Percentiles rank a stretch among this genome's conserved stretches.
Evolutionary conservation across 2,329 filamentous ascomycete genomes (phyloP).

Genomic region (Cadophora luteo-olivacea): DNA sequence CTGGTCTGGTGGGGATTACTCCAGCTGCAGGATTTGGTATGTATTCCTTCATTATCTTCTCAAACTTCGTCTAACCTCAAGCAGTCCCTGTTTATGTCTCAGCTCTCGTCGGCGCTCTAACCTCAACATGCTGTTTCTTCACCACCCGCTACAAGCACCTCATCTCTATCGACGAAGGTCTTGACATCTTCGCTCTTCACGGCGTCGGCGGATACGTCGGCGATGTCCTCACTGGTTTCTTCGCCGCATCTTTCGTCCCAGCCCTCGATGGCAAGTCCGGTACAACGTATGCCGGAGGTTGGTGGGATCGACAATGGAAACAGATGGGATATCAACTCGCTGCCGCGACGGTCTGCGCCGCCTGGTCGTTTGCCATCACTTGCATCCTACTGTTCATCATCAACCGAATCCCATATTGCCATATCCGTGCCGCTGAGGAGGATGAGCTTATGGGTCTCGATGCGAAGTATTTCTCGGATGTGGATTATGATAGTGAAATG

Average conservation of each 20-base stretch:
- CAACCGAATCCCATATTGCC: slow-evolving; percentile 13
- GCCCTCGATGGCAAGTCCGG: slow-evolving; percentile 3
- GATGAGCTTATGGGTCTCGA: slow-evolving; percentile 20
- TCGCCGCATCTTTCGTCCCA: slow-evolving; percentile 16
- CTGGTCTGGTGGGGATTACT: slow-evolving; percentile 20
- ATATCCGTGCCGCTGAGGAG: slow-evolving; percentile 15
- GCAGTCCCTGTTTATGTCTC: slow-evolving; percentile 16
- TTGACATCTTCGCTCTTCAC: slow-evolving; percentile 18
- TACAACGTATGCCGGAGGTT: slow-evolving; percentile 15
- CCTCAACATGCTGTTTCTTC: slow-evolving; percentile 8
- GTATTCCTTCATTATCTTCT: background rate
- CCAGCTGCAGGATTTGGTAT: slow-evolving; percentile 17
- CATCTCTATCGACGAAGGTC: slow-evolving; percentile 20
- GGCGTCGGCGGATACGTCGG: slow-evolving; percentile 19
- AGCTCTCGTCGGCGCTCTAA: slow-evolving; percentile 15
- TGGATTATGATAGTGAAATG: slow-evolving; percentile 14
- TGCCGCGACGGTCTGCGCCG: slow-evolving; percentile 6
- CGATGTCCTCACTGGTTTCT: slow-evolving; percentile 16
- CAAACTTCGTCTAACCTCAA: background rate
- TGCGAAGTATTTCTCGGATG: slow-evolving; percentile 8
- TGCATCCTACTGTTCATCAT: slow-evolving; percentile 22
- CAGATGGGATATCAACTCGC: slow-evolving; percentile 21
- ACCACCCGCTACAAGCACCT: slow-evolving; percentile 20
- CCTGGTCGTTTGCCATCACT: slow-evolving; percentile 15
- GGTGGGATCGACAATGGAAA: slow-evolving; percentile 18